These are phyloP conservation scores for Colletotrichum abscissum DNA, from an alignment of 2,329 filamentous ascomycete genomes.

Conservation along the genomic window DNA sequence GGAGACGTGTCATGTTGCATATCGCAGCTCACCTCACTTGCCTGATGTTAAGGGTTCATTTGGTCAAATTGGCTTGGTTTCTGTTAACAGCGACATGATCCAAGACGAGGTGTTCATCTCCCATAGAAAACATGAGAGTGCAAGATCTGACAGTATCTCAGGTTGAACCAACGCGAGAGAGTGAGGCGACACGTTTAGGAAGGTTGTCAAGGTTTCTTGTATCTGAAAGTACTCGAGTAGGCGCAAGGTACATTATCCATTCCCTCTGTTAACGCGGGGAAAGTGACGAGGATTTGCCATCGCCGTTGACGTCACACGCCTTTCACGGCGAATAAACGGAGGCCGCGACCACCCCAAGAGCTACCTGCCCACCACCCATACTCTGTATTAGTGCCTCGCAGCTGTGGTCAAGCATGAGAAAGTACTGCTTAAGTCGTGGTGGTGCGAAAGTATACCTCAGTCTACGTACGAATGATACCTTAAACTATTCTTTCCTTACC, in stretches of 20 bases:
- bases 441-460: too few relatives aligned
- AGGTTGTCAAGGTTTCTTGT: neutral
- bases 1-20: neutral
- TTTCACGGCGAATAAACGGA: neutral
- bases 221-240: neutral
- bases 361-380: neutral
- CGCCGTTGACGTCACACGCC: conserved; percentile 29
- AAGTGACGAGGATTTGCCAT: conserved; percentile 19
- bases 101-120: neutral
- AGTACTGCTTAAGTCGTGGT: too few relatives aligned
- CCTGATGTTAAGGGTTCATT: neutral
- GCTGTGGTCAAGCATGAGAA: too few relatives aligned
- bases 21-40: neutral
- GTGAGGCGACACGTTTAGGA: neutral
- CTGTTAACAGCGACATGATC: neutral
- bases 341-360: neutral
- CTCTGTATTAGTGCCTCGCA: neutral
- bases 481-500: neutral
- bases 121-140: neutral
- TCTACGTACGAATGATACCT: too few relatives aligned
- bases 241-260: neutral
- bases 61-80: neutral
- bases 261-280: neutral
- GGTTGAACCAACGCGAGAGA: neutral
- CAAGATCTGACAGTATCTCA: neutral